Evolutionary conservation across 2,329 filamentous ascomycete genomes (phyloP).

Genomic region (Huntiella bhutanensis): DNA sequence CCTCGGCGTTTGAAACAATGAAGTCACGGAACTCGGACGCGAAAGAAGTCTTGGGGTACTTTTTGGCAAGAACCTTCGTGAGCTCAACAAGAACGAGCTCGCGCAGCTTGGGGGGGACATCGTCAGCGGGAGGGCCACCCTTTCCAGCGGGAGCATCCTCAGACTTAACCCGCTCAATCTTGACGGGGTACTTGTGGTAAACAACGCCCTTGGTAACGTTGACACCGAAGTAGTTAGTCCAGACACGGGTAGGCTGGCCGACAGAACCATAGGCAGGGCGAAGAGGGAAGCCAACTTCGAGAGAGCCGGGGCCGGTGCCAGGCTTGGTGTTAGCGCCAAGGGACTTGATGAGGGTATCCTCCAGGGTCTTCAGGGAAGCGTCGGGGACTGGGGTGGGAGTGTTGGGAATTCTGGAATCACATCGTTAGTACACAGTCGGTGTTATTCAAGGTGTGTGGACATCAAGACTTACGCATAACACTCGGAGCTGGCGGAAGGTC

Average conservation of each 20-base stretch:
- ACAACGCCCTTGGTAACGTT: conserved; percentile 18
- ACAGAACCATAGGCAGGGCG: conserved; percentile 30
- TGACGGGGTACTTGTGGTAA: conserved; percentile 28
- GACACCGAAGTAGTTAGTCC: conserved; percentile 36
- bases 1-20: conserved; percentile 16
- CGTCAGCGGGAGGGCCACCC: conserved; percentile 8
- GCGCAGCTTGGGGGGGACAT: conserved; percentile 26
- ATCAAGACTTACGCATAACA: conserved; percentile 12
- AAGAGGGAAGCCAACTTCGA: conserved; percentile 20
- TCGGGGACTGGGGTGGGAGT: conserved; percentile 15
- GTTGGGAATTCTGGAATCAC: conserved; percentile 12
- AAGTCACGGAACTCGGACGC: conserved; percentile 34
- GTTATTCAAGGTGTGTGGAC: background rate
- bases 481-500: conserved; percentile 13
- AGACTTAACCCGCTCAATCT: conserved; percentile 6
- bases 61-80: conserved; percentile 19
- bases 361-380: conserved; percentile 19
- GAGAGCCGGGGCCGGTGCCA: conserved; percentile 7
- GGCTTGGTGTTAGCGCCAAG: conserved; percentile 20
- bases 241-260: conserved; percentile 26
- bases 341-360: conserved; percentile 21
- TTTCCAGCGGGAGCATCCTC: conserved; percentile 2
- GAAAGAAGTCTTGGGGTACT: conserved; percentile 17
- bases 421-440: background rate
- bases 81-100: conserved; percentile 23